Evolutionary conservation across 331 rosid genomes (phyloP).

Genomic region (Malus hybrid): DNA sequence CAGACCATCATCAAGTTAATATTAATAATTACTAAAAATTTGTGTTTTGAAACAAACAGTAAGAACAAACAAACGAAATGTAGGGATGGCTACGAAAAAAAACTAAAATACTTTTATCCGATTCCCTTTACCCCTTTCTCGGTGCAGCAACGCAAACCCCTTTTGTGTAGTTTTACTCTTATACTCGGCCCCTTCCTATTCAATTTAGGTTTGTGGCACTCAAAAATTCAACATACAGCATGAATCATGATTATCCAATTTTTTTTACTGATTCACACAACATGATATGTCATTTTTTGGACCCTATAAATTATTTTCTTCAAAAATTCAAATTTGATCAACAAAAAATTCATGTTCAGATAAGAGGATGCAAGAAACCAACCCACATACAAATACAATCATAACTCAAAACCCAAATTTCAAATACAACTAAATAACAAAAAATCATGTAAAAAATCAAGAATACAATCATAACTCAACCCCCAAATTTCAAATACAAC

Average conservation of each 20-base stretch:
- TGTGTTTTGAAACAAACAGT: no score
- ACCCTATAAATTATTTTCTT: not conserved
- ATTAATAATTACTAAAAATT: not conserved
- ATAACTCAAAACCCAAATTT: not conserved
- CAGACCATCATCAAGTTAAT: not conserved
- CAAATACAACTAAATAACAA: not conserved
- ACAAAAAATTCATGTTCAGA: not conserved
- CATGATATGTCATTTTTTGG: not conserved
- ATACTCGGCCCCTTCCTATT: not conserved
- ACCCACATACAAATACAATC: not conserved
- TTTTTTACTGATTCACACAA: not conserved
- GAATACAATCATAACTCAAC: not conserved
- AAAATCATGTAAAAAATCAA: not conserved
- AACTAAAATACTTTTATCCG: not conserved
- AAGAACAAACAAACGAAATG: not conserved
- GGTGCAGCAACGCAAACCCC: not conserved
- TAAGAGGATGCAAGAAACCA: not conserved
- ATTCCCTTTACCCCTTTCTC: not conserved
- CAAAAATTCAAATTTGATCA: not conserved
- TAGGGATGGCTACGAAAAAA: not conserved
- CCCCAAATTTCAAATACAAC: not conserved
- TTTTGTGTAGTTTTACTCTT: not conserved
- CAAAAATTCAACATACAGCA: not conserved
- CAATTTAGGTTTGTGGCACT: not conserved
- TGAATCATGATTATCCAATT: no score